A percentile compares a stretch with the other conserved stretches of the same genome.
phyloP scores from a whole-genome alignment of 495 filamentous ascomycete genomes.

The Aspergillus conjunctus region DNA sequence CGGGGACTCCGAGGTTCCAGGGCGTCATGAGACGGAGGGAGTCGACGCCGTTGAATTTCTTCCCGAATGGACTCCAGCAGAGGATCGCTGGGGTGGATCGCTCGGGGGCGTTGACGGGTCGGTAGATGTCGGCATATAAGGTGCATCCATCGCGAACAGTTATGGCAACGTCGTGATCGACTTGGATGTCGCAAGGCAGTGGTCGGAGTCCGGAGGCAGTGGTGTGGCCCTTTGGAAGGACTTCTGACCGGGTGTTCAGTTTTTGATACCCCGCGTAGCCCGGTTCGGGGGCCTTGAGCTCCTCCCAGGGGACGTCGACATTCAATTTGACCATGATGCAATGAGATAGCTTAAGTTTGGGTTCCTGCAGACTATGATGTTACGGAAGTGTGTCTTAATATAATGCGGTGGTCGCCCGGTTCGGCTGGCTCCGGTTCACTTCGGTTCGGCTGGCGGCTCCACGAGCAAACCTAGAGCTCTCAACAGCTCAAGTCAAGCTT shows the following conservation, averaged over 20 bases:
- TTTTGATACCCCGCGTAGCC: constrained; percentile 23
- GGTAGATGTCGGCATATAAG: constrained; percentile 41
- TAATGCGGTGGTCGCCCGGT: too few relatives aligned
- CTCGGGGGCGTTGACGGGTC: constrained; percentile 27
- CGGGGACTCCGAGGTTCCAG: constrained; percentile 32
- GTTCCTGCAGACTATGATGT: too few relatives aligned
- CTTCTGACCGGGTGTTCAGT: constrained; percentile 29
- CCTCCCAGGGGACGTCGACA: constrained; percentile 4
- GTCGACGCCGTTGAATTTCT: constrained; percentile 35
- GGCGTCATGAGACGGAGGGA: constrained; percentile 27
- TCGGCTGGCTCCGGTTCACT: constrained; percentile 8
- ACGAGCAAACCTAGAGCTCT: background rate
- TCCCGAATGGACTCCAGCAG: constrained; percentile 42
- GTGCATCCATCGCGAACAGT: constrained; percentile 35
- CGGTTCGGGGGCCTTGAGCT: constrained; percentile 7
- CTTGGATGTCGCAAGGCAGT: constrained; percentile 26
- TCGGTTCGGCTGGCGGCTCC: constrained; percentile 17
- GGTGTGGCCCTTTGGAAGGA: constrained; percentile 32
- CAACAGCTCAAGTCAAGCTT: background rate
- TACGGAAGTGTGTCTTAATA: too few relatives aligned
- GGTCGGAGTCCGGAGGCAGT: constrained; percentile 23
- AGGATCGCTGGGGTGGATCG: constrained; percentile 38
- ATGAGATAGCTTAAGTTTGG: too few relatives aligned
- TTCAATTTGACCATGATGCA: constrained; percentile 4
- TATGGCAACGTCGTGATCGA: constrained; percentile 39